Base-by-base conservation (phyloP, 2,329 filamentous ascomycete species). In the Colletotrichum siamense region DNA sequence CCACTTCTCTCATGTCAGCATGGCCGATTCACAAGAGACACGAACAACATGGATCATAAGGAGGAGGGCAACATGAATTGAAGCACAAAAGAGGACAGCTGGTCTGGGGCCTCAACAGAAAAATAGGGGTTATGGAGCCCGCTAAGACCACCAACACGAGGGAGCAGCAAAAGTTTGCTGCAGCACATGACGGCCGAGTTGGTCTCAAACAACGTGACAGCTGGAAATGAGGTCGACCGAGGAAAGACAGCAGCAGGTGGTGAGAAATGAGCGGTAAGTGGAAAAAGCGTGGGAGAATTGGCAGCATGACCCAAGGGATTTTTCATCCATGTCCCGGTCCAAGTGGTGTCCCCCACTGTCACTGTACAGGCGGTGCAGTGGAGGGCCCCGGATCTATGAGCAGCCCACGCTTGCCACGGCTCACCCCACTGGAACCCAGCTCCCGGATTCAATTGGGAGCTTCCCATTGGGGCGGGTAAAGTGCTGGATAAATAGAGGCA, bases 401-500 rank as follows among this genome's bases (percentile, higher is more conserved):
- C 44, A 49, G 4, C n/a, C 10, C 44, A 30, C 24, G 24, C 24
- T 24, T 24, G 24, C 24, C 24, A 44, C 44, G 44, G 8, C 44
- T 49, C 44, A 49, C 55, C 39, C 69, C 73, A 72, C 73, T 39
- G 16, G 55, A 73, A 68, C 69, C 73, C 63, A 62, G 70, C 55
- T 68, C n/a, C 22, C 69, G 73, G 73, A 73, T 68, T 24, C 44
- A 34, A 64, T 49, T 59, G 63, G 24, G 6, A 28, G 22, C 15
- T 44, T 57, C 73, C 73, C 22, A 76, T 73, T 76, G 73, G 73
- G 24, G 73, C 73, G 73, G 73, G 63, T 76, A 76, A 76, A 76
- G 32, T 73, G 55, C 69, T 76, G 69, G 73, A 44, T 76, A 76
- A 76, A 76, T 73, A 30, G 28, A 28, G 24, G 26, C 70, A 67